These are phyloP conservation scores for Pseudogymnoascus sp. DNA, from an alignment of 2,329 filamentous ascomycete genomes.

Conservation along the genomic window DNA sequence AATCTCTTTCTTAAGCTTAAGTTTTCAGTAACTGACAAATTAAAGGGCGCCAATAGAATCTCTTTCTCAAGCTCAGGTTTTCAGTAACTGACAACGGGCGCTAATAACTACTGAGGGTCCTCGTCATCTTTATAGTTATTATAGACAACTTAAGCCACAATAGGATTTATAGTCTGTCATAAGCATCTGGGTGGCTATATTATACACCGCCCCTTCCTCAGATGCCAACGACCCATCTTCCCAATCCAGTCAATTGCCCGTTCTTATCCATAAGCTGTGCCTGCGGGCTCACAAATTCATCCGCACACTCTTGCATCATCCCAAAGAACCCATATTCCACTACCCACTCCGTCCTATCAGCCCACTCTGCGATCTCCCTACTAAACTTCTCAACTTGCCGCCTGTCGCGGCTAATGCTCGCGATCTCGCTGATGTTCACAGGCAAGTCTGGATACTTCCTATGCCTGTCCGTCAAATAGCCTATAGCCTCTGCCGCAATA, in stretches of 20 bases:
- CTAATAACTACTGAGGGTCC: not conserved
- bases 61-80: not conserved
- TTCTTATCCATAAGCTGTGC: constrained; percentile 37
- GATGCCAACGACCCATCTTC: not conserved
- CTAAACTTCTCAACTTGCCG: constrained; percentile 33
- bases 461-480: constrained; percentile 30
- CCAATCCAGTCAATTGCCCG: constrained; percentile 31
- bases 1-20: not conserved
- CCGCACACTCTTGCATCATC: constrained; percentile 34
- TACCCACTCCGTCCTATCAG: constrained; percentile 34
- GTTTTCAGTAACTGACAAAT: not conserved
- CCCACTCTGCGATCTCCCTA: constrained; percentile 32
- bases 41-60: not conserved
- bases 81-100: not conserved
- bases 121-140: not conserved
- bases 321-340: constrained; percentile 38
- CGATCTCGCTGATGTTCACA: constrained; percentile 36
- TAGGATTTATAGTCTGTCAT: not conserved
- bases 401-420: constrained; percentile 31
- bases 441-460: constrained; percentile 28
- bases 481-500: constrained; percentile 27
- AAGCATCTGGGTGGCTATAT: constrained; percentile 10
- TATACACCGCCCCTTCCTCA: constrained; percentile 23
- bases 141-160: not conserved
- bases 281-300: constrained; percentile 37